Conservation (phyloP, 495 filamentous ascomycete species). For the Xylaria intraflava region DNA sequence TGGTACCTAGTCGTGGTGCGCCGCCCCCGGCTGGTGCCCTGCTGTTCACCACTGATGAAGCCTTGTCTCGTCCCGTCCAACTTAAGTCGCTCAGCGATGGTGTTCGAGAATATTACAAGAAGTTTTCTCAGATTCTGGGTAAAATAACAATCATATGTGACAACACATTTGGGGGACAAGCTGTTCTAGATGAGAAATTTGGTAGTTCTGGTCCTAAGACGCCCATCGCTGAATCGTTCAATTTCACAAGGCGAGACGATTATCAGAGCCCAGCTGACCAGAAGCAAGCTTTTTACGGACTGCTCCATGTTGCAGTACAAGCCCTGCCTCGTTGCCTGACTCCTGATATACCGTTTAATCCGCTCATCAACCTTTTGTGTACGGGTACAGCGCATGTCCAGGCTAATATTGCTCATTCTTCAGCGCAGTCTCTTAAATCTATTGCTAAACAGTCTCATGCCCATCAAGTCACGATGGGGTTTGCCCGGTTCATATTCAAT, state of each 20-base stretch:
- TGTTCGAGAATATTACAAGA: slow-evolving; percentile 73
- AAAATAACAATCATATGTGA: slow-evolving; percentile 95
- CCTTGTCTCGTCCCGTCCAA: slow-evolving; percentile 68
- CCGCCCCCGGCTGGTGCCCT: slow-evolving; percentile 25
- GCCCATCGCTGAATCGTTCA: slow-evolving; percentile 88
- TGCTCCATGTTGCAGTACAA: slow-evolving; percentile 92
- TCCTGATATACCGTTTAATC: slow-evolving; percentile 84
- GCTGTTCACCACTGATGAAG: slow-evolving; percentile 39
- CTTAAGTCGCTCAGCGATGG: slow-evolving; percentile 64
- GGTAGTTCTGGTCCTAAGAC: slow-evolving; percentile 80
- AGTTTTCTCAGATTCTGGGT: slow-evolving; percentile 90
- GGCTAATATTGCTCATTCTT: slow-evolving; percentile 83
- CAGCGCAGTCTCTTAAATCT: slow-evolving; percentile 85
- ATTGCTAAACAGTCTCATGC: slow-evolving; percentile 91
- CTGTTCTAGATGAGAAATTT: slow-evolving; percentile 91
- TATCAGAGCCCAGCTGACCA: slow-evolving; percentile 67
- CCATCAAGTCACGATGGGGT: slow-evolving; percentile 93
- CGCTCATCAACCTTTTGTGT: slow-evolving; percentile 89
- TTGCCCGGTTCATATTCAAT: slow-evolving; percentile 93
- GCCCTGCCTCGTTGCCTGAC: slow-evolving; percentile 89
- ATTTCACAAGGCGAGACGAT: slow-evolving; percentile 76
- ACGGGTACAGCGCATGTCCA: slow-evolving; percentile 96
- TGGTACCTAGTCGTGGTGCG: slow-evolving; percentile 34
- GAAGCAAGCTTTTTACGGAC: slow-evolving; percentile 90
- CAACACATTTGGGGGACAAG: slow-evolving; percentile 93